Base-by-base conservation (phyloP, 139 green algal species). In the Chlorella sp. region DNA sequence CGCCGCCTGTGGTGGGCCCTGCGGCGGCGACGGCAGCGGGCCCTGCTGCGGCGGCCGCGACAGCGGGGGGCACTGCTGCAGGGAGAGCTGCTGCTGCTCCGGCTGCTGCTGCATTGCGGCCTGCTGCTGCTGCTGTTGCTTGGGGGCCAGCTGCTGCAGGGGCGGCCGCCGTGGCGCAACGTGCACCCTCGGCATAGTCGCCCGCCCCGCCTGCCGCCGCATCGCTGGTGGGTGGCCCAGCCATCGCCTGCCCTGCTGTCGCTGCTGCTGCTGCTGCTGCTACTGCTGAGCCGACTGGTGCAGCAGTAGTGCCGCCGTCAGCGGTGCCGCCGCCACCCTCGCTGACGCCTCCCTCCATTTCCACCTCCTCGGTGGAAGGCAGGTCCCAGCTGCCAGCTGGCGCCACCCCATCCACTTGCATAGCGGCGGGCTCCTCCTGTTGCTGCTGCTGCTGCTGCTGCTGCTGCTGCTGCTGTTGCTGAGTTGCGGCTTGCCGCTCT, bases 391-490 rank as follows among this genome's bases (percentile, higher is more conserved):
- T 42, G 2, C 30, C 48, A 12, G 24, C 48, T 57, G 48, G 19
- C 34, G 77, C 16, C 9, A 24, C 19, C 3, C 57, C 21, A 19
- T 76, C 83, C 83, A 77, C 60, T 57, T 79, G 9, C 83, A 87
- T 77, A 0, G 37, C 36, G 37, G 22, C 42, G 16, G 5, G 30
- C 42, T 34, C 18, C 37, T 14, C 34, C 34, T 79, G 24, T 9
- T 83, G 40, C n/a, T 42, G 36, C 34, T 3, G 68, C n/a, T 30
- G 36, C 82, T 53, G 85, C 90, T 86, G 85, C 64, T 48, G 9
- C 40, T 85, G 37, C 80, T 82, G 42, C 83, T 69, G 40, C 76
- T 71, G 84, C 87, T 79, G 84, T 40, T 60, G 1, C 57, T 81
- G 64, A 79, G 28, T 30, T 22, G 24, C 24, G 34, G 16, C 4